Conservation (phyloP, 2,329 filamentous ascomycete species). For the Cordyceps tenuipes region DNA sequence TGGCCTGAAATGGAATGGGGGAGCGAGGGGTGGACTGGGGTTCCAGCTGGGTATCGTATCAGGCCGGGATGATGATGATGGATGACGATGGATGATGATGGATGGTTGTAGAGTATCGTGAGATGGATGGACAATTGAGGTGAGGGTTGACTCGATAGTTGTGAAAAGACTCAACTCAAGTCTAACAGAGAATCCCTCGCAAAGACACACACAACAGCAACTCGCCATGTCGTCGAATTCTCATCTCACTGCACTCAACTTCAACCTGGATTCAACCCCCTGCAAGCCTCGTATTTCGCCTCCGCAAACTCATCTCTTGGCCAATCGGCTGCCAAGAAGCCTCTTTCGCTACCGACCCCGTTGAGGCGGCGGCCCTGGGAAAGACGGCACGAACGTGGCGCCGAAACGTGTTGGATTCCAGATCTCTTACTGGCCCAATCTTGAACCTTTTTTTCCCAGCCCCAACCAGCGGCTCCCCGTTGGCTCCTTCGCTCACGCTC, state of each 20-base stretch:
- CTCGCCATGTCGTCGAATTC: background rate
- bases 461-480: background rate
- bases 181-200: too few relatives aligned
- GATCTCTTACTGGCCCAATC: conserved; percentile 6
- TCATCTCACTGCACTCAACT: background rate
- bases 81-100: too few relatives aligned
- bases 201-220: background rate
- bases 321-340: conserved; percentile 6
- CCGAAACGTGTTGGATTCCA: conserved; percentile 3
- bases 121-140: too few relatives aligned
- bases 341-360: conserved; percentile 1
- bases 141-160: too few relatives aligned
- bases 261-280: background rate
- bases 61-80: background rate
- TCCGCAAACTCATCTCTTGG: conserved; percentile 10
- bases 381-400: conserved; percentile 1
- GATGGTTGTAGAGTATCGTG: too few relatives aligned
- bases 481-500: too few relatives aligned
- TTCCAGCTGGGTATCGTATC: background rate
- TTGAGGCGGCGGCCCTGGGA: background rate
- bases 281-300: background rate
- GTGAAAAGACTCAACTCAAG: too few relatives aligned
- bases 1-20: conserved; percentile 3
- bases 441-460: background rate
- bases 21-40: background rate